Conservation (phyloP, 2,329 filamentous ascomycete genomes). For the Sporothrix pseudoabietina region DNA sequence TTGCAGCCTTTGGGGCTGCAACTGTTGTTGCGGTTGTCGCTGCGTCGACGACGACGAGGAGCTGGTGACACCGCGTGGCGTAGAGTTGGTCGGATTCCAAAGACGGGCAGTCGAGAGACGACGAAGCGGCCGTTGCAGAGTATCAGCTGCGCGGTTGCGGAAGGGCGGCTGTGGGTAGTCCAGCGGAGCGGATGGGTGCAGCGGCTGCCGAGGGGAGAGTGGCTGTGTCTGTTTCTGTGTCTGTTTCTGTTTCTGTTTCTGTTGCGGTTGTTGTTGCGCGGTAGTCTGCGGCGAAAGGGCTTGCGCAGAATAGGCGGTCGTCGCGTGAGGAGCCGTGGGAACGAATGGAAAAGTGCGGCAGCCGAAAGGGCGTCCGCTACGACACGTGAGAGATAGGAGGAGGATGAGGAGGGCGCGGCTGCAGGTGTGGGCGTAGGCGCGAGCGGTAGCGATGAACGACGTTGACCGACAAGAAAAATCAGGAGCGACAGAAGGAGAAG, state of each 20-base stretch:
- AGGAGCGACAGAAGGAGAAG: constrained; percentile 16
- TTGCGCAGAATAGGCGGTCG: constrained; percentile 35
- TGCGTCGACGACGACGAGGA: constrained; percentile 16
- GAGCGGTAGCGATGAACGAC: neutral
- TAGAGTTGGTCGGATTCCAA: constrained; percentile 65
- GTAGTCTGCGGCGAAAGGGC: constrained; percentile 33
- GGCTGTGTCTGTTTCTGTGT: neutral
- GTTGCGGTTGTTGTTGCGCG: constrained; percentile 15
- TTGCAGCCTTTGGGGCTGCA: constrained; percentile 25
- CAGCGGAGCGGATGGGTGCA: constrained; percentile 33
- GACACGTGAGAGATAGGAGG: constrained; percentile 14
- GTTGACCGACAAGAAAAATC: neutral
- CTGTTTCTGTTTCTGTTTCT: neutral
- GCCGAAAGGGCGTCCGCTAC: constrained; percentile 49
- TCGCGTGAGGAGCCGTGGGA: constrained; percentile 54
- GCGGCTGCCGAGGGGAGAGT: neutral
- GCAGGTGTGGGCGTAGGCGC: neutral
- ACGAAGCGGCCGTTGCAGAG: constrained; percentile 39
- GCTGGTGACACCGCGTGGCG: constrained; percentile 47
- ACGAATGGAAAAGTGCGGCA: constrained; percentile 47
- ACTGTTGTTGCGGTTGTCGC: neutral
- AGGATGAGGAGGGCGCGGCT: neutral
- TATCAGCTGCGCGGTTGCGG: constrained; percentile 45
- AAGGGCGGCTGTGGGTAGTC: constrained; percentile 41
- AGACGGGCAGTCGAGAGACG: constrained; percentile 54